Percentiles rank a stretch among this genome's conserved stretches.
phyloP scores from a whole-genome alignment of 768 basidiomycete genomes.

The Rhodocollybia butyracea region DNA sequence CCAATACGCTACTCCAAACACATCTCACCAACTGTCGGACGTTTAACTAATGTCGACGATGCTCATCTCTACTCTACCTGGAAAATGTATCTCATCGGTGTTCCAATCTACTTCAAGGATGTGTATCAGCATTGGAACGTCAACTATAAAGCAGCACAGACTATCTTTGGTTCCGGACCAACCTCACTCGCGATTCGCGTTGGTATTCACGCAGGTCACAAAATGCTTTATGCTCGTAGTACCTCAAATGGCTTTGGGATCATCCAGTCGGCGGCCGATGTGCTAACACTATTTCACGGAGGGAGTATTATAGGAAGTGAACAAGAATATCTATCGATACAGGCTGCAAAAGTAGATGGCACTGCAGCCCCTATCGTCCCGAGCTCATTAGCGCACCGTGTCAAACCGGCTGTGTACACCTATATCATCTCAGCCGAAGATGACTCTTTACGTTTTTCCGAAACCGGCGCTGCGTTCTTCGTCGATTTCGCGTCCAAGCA shows the following conservation, averaged over 20 bases:
- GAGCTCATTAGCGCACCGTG: conserved; percentile 33
- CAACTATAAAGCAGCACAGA: conserved; percentile 65
- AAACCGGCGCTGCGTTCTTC: conserved; percentile 85
- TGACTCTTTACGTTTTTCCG: conserved; percentile 77
- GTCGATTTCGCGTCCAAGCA: conserved; percentile 87
- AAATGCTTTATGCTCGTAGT: conserved; percentile 69
- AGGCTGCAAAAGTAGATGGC: background rate
- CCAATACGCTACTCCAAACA: conserved; percentile 72
- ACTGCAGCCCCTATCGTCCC: background rate
- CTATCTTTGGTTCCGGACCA: conserved; percentile 58
- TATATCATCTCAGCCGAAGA: conserved; percentile 78
- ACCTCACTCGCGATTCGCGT: conserved; percentile 63
- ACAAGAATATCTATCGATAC: background rate
- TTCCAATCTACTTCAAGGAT: conserved; percentile 59
- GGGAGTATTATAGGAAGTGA: background rate
- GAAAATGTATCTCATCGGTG: conserved; percentile 66
- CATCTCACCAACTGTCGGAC: conserved; percentile 67
- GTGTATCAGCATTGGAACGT: conserved; percentile 63
- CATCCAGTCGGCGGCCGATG: conserved; percentile 44
- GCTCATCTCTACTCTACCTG: conserved; percentile 73
- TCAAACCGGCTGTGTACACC: conserved; percentile 84
- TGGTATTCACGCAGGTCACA: conserved; percentile 69
- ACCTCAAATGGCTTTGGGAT: conserved; percentile 61
- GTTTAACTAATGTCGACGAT: conserved; percentile 57
- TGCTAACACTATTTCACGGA: conserved; percentile 40